Base-by-base conservation (phyloP, 805 yeast species). In the Candida vaughaniae region DNA sequence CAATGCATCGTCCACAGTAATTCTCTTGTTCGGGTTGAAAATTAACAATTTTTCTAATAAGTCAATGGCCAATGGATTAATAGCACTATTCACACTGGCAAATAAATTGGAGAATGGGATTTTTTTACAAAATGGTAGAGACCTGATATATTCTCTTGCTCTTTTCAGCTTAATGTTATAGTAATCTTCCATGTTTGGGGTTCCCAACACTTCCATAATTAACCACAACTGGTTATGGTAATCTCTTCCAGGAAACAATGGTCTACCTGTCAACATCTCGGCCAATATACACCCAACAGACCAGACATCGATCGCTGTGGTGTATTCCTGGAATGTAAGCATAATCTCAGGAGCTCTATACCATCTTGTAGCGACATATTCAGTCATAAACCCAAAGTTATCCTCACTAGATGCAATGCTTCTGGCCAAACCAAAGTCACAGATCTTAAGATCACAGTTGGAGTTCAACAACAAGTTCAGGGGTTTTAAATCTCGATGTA, bases 351-450 rank as follows among this genome's bases (percentile, higher is more conserved):
- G 98, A 0, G 98, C 98, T 39, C 98, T 72, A 61, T 91, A 91
- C 97, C 98, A 91, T 47, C 98, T 71, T 3, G 98, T 91, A 7
- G 98, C 98, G 29, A 91, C 98, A 57, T 91, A 91, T 61, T 91
- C 98, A 2, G 98, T 91, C 95, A 91, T 84, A 58, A 80, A 81
- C 4, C 87, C 88, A 43, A 78, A 75, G 55, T 80, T 81, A 53
- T 80, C 82, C 51, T 82, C 82, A 38, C 67, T 68, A 41, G 76
- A 69, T 25, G 87, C 78, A 41, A 78, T 73, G 15, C 80, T 64
- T 41, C 85, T 66, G 1, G 98, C 96, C 30, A 91, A 70, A 0
- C 98, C 98, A 60, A 91, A 91, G 61, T 91, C 98, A 62, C 97
- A 89, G 35, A 91, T 76, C 56, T 91, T 91, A 47, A 91, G 73